A percentile compares a stretch with the other conserved stretches of the same genome.
These are phyloP conservation scores for Malus hybrid DNA, from an alignment of 331 rosid species.

Conservation along the genomic window DNA sequence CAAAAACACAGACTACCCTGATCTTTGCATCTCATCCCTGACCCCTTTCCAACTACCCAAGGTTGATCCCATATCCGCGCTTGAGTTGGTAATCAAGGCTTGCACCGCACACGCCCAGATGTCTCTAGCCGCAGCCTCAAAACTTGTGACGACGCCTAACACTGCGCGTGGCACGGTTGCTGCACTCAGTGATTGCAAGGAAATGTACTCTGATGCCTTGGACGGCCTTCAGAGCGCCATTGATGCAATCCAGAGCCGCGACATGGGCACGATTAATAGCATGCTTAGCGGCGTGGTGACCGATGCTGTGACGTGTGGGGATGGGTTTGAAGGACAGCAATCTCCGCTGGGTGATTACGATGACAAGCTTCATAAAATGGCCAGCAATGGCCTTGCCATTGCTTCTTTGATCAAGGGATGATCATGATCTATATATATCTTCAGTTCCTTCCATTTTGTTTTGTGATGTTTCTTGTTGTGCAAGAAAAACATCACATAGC, in stretches of 20 bases:
- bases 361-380: slow-evolving; percentile 26
- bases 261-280: slow-evolving; percentile 27
- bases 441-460: not conserved
- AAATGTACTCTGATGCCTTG: slow-evolving; percentile 11
- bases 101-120: not conserved
- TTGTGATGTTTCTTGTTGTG: not conserved
- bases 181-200: slow-evolving; percentile 17
- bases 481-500: not conserved
- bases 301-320: slow-evolving; percentile 36
- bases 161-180: not conserved
- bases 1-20: slow-evolving; percentile 30
- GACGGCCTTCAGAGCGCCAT: slow-evolving; percentile 28
- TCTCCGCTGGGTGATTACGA: not conserved
- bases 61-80: not conserved
- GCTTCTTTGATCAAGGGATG: slow-evolving; percentile 17
- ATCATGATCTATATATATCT: not conserved
- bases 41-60: slow-evolving; percentile 9
- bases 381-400: slow-evolving; percentile 43
- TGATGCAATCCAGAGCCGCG: slow-evolving; percentile 6
- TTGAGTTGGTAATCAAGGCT: slow-evolving; percentile 28
- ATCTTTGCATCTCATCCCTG: slow-evolving; percentile 26
- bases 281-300: slow-evolving; percentile 44
- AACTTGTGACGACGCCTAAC: not conserved
- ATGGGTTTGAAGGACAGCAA: slow-evolving; percentile 19
- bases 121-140: not conserved